Conservation (phyloP, 2,329 filamentous ascomycete species). For the Exophiala sp. region DNA sequence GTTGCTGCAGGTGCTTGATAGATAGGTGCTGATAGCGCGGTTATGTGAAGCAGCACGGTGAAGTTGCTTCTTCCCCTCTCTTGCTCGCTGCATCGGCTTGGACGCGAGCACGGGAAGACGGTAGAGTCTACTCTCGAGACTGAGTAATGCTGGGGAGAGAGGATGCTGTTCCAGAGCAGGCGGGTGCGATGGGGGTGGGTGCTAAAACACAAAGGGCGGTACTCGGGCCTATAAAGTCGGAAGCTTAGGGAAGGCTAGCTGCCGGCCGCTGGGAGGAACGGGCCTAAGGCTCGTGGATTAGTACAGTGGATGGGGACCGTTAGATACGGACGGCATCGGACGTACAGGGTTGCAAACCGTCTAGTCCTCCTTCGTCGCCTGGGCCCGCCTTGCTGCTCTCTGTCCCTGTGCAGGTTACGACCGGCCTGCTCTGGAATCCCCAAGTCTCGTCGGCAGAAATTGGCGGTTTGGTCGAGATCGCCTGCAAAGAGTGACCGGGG, state of each 20-base stretch:
- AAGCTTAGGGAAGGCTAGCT: constrained; percentile 19
- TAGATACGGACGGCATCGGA: constrained; percentile 11
- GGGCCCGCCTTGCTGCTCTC: constrained; percentile 14
- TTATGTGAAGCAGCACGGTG: constrained; percentile 2
- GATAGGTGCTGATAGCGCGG: constrained; percentile 11
- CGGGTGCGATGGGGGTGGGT: constrained; percentile 11
- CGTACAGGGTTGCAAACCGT: constrained; percentile 12
- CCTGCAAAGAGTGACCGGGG: constrained; percentile 4
- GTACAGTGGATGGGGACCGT: neutral
- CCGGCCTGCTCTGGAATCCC: neutral
- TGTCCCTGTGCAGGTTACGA: constrained; percentile 19
- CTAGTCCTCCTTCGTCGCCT: constrained; percentile 15
- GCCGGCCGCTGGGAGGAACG: constrained; percentile 20
- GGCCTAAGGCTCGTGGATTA: constrained; percentile 13
- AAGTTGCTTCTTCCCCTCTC: constrained; percentile 6
- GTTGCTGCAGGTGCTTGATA: constrained; percentile 14
- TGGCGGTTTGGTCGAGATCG: constrained; percentile 18
- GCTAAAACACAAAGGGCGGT: constrained; percentile 21
- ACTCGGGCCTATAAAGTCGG: constrained; percentile 17
- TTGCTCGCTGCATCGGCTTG: neutral
- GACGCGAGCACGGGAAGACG: neutral
- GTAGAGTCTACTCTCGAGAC: neutral
- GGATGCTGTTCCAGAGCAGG: constrained; percentile 5
- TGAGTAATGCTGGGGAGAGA: constrained; percentile 10
- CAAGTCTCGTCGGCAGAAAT: constrained; percentile 14